Conservation (phyloP, 2,329 filamentous ascomycete genomes). For the Aspergillus chevalieri region DNA sequence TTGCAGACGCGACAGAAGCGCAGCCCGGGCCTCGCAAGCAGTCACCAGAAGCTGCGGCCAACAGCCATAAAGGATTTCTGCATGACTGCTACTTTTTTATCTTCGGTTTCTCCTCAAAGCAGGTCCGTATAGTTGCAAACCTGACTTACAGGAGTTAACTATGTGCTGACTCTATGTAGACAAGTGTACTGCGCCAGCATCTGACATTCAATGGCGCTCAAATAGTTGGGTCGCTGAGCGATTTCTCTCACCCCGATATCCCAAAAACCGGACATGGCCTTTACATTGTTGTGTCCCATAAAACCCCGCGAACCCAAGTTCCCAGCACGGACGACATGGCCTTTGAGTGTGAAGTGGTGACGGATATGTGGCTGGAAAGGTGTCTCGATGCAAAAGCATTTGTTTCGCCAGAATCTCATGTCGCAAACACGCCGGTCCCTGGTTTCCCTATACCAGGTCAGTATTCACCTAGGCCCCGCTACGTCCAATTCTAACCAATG, state of each 20-base stretch:
- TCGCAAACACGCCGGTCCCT: slow-evolving; percentile 71
- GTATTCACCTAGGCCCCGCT: slow-evolving; percentile 1
- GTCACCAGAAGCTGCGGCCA: slow-evolving; percentile 10
- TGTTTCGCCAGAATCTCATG: slow-evolving; percentile 61
- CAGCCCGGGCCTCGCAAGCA: slow-evolving; percentile 6
- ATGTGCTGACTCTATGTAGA: slow-evolving; percentile 14
- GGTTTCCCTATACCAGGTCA: slow-evolving; percentile 58
- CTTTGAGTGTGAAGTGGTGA: slow-evolving; percentile 53
- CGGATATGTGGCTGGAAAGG: slow-evolving; percentile 88
- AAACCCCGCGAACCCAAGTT: slow-evolving; percentile 24
- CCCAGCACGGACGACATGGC: slow-evolving; percentile 36
- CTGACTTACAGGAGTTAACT: not conserved
- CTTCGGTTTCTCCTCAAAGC: slow-evolving; percentile 52
- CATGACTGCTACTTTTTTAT: slow-evolving; percentile 53
- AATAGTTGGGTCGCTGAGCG: slow-evolving; percentile 27
- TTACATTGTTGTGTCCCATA: slow-evolving; percentile 38
- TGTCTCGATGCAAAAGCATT: slow-evolving; percentile 73
- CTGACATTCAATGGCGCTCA: slow-evolving; percentile 37
- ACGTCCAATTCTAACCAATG: slow-evolving; percentile 10
- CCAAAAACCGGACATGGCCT: slow-evolving; percentile 28
- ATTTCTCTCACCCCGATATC: slow-evolving; percentile 29
- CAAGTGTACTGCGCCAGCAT: slow-evolving; percentile 33
- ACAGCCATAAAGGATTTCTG: slow-evolving; percentile 46
- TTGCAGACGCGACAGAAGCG: slow-evolving; percentile 21
- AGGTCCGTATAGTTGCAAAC: slow-evolving; percentile 37